Evolutionary conservation across 2,329 filamentous ascomycete genomes (phyloP).

Genomic region (Pseudogymnoascus verrucosus): DNA sequence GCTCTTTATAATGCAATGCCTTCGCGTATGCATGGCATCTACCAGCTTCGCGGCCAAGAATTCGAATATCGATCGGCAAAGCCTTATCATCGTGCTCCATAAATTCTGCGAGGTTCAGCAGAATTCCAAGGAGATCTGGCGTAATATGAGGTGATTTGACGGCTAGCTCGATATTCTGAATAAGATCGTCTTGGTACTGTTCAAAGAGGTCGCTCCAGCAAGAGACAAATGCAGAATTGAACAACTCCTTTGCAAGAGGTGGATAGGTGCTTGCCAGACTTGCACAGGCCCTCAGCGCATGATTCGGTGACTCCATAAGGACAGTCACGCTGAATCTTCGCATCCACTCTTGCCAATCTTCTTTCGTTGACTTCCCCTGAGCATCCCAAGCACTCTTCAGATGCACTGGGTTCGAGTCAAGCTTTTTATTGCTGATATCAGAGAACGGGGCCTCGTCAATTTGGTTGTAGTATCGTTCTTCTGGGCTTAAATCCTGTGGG

Average conservation of each 20-base stretch:
- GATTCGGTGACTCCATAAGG: constrained; percentile 90
- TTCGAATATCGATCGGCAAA: constrained; percentile 91
- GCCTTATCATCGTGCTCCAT: constrained; percentile 99
- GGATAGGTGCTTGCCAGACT: constrained; percentile 85
- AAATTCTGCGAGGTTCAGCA: constrained; percentile 95
- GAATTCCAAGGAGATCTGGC: constrained; percentile 85
- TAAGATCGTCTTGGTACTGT: constrained; percentile 92
- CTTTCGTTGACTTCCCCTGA: constrained; percentile 89
- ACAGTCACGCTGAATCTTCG: constrained; percentile 92
- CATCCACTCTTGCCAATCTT: constrained; percentile 99
- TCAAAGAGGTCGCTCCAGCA: constrained; percentile 98
- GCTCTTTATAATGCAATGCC: constrained; percentile 95
- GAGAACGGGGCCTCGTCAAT: constrained; percentile 73
- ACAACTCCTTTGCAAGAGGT: constrained; percentile 83
- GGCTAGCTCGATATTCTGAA: constrained; percentile 89
- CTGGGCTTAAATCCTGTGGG: constrained; percentile 88
- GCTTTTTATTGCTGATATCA: constrained; percentile 83
- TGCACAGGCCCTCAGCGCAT: constrained; percentile 87
- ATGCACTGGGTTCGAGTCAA: constrained; percentile 96
- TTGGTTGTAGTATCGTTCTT: constrained; percentile 69
- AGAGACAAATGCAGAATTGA: constrained; percentile 98
- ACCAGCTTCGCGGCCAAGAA: constrained; percentile 86
- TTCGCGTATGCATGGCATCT: constrained; percentile 98
- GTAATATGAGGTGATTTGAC: constrained; percentile 94
- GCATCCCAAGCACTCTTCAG: constrained; percentile 97